Conservation (phyloP, 805 yeast genomes). For the Metschnikowia cubensis region DNA sequence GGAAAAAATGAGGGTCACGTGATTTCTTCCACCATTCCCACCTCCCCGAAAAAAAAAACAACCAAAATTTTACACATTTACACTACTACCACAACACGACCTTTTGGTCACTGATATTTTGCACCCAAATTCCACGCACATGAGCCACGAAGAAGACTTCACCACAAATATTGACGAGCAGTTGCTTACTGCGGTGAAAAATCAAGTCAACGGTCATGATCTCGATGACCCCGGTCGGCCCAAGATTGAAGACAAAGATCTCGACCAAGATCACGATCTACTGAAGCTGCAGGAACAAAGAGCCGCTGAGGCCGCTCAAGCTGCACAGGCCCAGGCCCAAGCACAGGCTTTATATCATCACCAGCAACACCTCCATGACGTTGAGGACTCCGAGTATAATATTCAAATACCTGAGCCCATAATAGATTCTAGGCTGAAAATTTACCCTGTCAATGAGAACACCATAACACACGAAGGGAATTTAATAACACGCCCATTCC, state of each 20-base stretch:
- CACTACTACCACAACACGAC: slow-evolving; percentile 26
- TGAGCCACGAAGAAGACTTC: slow-evolving; percentile 27
- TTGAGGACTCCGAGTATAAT: slow-evolving; percentile 35
- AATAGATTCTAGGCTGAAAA: slow-evolving; percentile 39
- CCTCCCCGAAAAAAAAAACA: slow-evolving; percentile 3
- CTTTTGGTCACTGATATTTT: slow-evolving; percentile 11
- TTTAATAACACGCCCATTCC: slow-evolving; percentile 51
- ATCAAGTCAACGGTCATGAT: slow-evolving; percentile 19
- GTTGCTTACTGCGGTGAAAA: slow-evolving; percentile 35
- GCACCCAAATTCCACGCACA: slow-evolving; percentile 17
- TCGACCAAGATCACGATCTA: slow-evolving; percentile 9
- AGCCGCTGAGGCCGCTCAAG: slow-evolving; percentile 15
- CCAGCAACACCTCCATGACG: slow-evolving; percentile 21
- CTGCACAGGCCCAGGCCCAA: slow-evolving; percentile 13
- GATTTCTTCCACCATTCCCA: slow-evolving; percentile 2
- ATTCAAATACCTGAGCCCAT: slow-evolving; percentile 47
- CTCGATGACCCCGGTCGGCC: slow-evolving; percentile 28
- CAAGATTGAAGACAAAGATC: slow-evolving; percentile 29
- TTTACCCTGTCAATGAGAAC: slow-evolving; percentile 42
- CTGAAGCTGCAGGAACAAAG: slow-evolving; percentile 16
- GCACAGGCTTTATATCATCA: slow-evolving; percentile 20
- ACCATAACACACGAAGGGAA: slow-evolving; percentile 47
- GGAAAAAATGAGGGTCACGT: neutral
- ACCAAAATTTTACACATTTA: slow-evolving; percentile 17
- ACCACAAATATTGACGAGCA: slow-evolving; percentile 41